These are phyloP conservation scores for Blastobotrys attinorum DNA, from an alignment of 805 yeast species.

Conservation along the genomic window DNA sequence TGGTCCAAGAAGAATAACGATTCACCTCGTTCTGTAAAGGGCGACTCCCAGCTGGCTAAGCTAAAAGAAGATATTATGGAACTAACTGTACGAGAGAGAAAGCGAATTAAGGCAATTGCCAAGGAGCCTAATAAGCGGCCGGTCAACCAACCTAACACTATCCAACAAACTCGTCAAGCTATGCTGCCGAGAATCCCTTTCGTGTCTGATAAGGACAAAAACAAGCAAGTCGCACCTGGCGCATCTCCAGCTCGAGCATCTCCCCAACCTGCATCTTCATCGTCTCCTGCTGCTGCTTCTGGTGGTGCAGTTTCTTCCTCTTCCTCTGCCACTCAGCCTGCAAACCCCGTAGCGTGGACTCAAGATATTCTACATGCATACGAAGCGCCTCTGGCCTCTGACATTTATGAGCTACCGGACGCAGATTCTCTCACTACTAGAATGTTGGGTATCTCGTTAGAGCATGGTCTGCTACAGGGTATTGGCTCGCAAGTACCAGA, in stretches of 20 bases:
- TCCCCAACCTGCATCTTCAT: conserved; percentile 1
- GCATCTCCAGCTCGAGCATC: neutral
- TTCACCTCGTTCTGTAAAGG: conserved; percentile 40
- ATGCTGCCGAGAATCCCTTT: conserved; percentile 80
- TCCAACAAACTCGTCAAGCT: conserved; percentile 37
- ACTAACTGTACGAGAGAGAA: conserved; percentile 74
- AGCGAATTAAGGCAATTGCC: conserved; percentile 74
- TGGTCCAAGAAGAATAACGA: conserved; percentile 43
- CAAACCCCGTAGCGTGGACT: conserved; percentile 57
- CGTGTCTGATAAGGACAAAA: conserved; percentile 25
- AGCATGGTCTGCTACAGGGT: conserved; percentile 78
- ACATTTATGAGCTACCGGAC: conserved; percentile 78
- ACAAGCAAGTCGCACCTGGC: neutral
- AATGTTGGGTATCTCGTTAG: conserved; percentile 77
- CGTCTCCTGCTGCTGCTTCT: conserved; percentile 3
- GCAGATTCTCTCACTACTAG: conserved; percentile 55
- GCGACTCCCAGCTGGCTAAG: conserved; percentile 63
- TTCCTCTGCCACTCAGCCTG: conserved; percentile 3
- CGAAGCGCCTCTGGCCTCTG: conserved; percentile 72
- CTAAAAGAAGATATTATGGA: conserved; percentile 82
- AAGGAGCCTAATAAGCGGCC: conserved; percentile 65
- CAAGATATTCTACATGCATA: conserved; percentile 86
- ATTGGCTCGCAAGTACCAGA: conserved; percentile 76
- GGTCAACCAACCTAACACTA: conserved; percentile 35
- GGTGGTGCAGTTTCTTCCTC: neutral